A percentile compares a stretch with the other conserved stretches of the same genome.
phyloP scores from a whole-genome alignment of 139 green algal genomes.

The Yamagishiella unicocca region DNA sequence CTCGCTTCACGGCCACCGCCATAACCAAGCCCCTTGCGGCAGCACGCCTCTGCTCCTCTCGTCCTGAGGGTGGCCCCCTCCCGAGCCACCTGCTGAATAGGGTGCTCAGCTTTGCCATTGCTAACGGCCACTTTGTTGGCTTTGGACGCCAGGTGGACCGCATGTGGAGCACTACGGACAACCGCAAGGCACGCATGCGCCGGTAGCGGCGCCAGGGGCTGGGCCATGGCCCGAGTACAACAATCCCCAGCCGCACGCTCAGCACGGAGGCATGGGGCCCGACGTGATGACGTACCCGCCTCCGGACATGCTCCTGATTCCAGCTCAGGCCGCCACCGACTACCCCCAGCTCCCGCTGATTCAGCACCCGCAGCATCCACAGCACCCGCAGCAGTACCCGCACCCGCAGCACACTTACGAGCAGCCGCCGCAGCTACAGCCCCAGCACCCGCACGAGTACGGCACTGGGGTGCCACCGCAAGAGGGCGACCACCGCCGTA shows the following conservation, averaged over 20 bases:
- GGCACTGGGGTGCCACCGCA: background rate
- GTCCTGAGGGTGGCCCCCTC: background rate
- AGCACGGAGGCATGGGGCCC: background rate
- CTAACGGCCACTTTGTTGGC: slow-evolving; percentile 45
- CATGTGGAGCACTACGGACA: slow-evolving; percentile 23
- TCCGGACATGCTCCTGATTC: background rate
- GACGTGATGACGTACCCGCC: background rate
- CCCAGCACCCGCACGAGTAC: slow-evolving; percentile 7
- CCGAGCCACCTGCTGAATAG: background rate
- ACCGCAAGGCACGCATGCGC: background rate
- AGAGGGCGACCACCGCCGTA: slow-evolving; percentile 5
- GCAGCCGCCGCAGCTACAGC: background rate
- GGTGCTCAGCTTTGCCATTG: background rate
- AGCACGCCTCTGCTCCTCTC: background rate
- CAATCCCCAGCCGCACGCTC: background rate
- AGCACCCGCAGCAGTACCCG: slow-evolving; percentile 19
- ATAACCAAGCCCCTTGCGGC: background rate
- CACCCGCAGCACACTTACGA: background rate
- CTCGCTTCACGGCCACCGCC: background rate
- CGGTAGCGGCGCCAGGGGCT: background rate
- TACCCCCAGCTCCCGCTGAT: background rate
- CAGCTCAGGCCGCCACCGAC: background rate
- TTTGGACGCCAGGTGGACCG: slow-evolving; percentile 35
- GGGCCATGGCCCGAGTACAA: background rate
- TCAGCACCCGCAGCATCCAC: background rate